Conservation (phyloP, 441 rosid species). For the Bocquillonia castaneifolia region DNA sequence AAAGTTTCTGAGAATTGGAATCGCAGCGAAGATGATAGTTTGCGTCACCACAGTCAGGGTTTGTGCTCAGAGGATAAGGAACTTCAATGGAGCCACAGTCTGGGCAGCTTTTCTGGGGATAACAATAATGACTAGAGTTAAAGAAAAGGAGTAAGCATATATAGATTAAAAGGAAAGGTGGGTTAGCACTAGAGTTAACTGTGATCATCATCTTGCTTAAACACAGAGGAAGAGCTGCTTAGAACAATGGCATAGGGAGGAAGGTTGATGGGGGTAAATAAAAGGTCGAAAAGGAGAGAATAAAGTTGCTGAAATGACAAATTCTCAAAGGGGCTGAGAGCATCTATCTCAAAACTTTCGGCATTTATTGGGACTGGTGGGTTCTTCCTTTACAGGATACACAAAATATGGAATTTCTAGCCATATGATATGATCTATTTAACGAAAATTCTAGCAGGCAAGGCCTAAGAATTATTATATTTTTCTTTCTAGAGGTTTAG, state of each 20-base stretch:
- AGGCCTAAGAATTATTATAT: background rate
- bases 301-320: constrained; percentile 28
- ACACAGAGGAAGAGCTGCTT: constrained; percentile 15
- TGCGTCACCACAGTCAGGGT: constrained; percentile 47
- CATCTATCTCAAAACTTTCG: constrained; percentile 30
- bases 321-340: constrained; percentile 26
- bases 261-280: constrained; percentile 28
- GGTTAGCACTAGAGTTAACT: constrained; percentile 12
- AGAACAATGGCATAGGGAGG: constrained; percentile 1
- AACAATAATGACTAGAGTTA: constrained; percentile 17
- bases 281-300: constrained; percentile 27
- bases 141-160: constrained; percentile 17
- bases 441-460: constrained; percentile 10
- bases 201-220: constrained; percentile 30
- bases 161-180: constrained; percentile 10
- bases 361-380: constrained; percentile 22
- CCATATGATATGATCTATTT: background rate
- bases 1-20: constrained; percentile 34
- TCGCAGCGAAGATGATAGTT: constrained; percentile 48
- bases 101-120: constrained; percentile 39
- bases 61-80: constrained; percentile 62
- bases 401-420: constrained; percentile 5
- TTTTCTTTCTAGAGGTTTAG: constrained; percentile 7
- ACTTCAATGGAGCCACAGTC: constrained; percentile 43
- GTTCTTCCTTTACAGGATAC: constrained; percentile 23